Percentiles rank a stretch among this genome's conserved stretches.
Conservation (phyloP, 2,329 filamentous ascomycete genomes). For the Aspergillus eucalypticola region DNA sequence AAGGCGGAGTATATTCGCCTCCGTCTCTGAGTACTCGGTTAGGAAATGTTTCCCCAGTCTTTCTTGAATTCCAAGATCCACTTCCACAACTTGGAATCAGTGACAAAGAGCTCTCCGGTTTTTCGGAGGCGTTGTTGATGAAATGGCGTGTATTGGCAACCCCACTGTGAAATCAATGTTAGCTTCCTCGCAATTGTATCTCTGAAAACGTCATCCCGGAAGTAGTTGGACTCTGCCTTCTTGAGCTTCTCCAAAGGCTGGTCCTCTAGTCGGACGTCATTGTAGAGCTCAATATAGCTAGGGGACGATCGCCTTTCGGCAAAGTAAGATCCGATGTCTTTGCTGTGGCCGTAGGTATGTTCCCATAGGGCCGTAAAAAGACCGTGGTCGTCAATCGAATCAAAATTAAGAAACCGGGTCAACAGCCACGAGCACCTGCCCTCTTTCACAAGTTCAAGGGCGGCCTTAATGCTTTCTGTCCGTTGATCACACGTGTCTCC, state of each 20-base stretch:
- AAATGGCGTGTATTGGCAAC: neutral
- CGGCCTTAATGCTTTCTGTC: too few species aligned
- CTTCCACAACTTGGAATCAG: neutral
- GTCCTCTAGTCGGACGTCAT: constrained; percentile 11
- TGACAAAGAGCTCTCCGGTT: neutral
- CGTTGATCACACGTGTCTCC: neutral
- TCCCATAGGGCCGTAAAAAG: constrained; percentile 22
- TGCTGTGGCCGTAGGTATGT: neutral
- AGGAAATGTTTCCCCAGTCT: too few species aligned
- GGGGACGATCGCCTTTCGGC: constrained; percentile 8
- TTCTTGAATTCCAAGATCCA: too few species aligned
- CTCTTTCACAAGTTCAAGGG: too few species aligned
- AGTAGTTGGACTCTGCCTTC: neutral
- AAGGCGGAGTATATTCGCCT: too few species aligned
- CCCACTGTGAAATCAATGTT: neutral
- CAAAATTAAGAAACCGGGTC: constrained; percentile 22
- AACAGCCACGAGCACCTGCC: constrained; percentile 19
- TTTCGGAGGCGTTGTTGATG: neutral
- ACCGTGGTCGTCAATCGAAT: constrained; percentile 19
- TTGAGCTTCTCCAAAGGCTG: too few species aligned
- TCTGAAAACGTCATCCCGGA: neutral
- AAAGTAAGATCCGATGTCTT: constrained; percentile 12
- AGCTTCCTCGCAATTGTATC: neutral
- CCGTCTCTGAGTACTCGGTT: too few species aligned
- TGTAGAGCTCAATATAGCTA: constrained; percentile 14